Conservation (phyloP, 176 grass and related monocot genomes). For the Ananas comosus region DNA sequence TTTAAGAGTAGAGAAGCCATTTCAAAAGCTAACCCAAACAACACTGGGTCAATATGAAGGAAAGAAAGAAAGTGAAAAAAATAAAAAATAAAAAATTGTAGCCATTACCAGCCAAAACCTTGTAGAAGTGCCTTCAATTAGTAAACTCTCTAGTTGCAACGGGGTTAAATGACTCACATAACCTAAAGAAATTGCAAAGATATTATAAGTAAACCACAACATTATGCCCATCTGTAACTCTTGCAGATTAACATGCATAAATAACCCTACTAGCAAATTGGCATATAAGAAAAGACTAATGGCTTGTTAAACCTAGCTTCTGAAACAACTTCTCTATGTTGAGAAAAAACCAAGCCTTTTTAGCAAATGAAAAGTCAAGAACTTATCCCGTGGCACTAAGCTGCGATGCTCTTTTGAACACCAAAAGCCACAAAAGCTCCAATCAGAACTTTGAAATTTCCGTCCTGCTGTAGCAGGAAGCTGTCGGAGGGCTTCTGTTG, state of each 20-base stretch:
- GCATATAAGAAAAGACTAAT: not conserved
- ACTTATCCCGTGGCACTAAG: too few relatives aligned
- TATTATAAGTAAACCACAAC: constrained; percentile 4
- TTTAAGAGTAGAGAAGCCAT: not conserved
- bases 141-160: constrained; percentile 73
- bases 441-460: too few relatives aligned
- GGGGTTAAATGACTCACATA: constrained; percentile 75
- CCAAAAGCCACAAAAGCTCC: too few relatives aligned
- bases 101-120: constrained; percentile 80
- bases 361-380: too few relatives aligned
- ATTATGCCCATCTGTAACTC: not conserved
- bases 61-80: constrained; percentile 13
- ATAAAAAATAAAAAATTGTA: constrained; percentile 6
- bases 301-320: not conserved
- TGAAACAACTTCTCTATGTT: too few relatives aligned
- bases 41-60: not conserved
- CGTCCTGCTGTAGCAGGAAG: too few relatives aligned
- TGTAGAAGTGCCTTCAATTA: constrained; percentile 66
- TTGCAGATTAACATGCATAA: not conserved
- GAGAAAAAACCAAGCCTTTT: too few relatives aligned
- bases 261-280: not conserved
- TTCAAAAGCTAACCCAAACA: not conserved
- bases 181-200: constrained; percentile 30
- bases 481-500: too few relatives aligned
- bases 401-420: too few relatives aligned